Base-by-base conservation (phyloP, 257 asterid genomes). In the Haberlea rhodopensis region DNA sequence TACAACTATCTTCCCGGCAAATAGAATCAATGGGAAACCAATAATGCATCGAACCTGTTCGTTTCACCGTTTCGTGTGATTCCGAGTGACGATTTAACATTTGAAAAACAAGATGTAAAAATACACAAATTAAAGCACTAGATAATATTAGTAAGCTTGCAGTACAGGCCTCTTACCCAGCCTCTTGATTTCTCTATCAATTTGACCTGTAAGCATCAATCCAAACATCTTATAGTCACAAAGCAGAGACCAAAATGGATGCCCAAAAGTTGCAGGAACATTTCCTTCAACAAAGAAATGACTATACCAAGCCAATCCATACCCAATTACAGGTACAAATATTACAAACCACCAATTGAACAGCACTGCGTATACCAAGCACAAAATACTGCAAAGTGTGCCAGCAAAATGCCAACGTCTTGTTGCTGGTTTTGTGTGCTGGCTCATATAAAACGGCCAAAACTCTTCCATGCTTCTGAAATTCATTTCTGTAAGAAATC, bases 191-290 rank as follows among this genome's bases (percentile, higher is more conserved):
- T 94, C 99, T 58, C 84, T 80, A 73, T 94, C 99, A 90, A 94
- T 76, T 72, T 85, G 83, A 6, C 97, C 99, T 66, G 91, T 90
- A 43, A 94, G 83, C 96, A 94, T 94, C 71, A 94, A 76, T 6
- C 96, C 99, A 76, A 94, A 94, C 97, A 94, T 94, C 80, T 84
- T 94, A 85, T 71, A 88, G 80, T 90, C 99, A 79, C 99, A 94
- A 0, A 87, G 22, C 0, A 94, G 71, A 37, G 99, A 90, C 99
- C 97, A 94, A 73, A 94, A 22, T 1, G 97, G 99, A 74, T 94
- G 99, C 56, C 97, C 89, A 74, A 94, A 88, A 57, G 97, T 84
- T 52, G 90, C 95, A 22, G 96, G 99, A 31, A 83, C 89, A 72
- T 90, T 94, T 53, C 94, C 84, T 71, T 90, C 99, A 52, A 94